Base-by-base conservation (phyloP, 495 filamentous ascomycete genomes). In the Annulohypoxylon stygium region DNA sequence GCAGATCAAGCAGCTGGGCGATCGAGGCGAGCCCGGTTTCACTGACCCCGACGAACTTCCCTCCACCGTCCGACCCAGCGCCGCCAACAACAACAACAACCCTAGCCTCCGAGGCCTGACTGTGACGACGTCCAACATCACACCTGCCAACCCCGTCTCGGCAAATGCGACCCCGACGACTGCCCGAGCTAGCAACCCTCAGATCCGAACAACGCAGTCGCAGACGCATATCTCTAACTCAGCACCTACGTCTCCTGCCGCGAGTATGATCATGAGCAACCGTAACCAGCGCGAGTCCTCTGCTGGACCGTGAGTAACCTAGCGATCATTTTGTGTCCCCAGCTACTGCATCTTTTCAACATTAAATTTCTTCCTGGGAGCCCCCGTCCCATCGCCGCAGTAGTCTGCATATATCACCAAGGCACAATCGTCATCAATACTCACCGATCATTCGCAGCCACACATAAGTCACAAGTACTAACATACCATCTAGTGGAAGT, bases 1-100 rank as follows among this genome's bases (percentile, higher is more conserved):
- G 66, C 93, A 95, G 75, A 92, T 99, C 77, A 93, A 93, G 54
- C 88, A 91, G 71, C 85, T 98, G 33, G 88, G 91, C 76, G 93
- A 92, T 70, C 91, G 95, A 67, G 90, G 89, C 74, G 88, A 94
- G 55, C 84, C 82, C 47, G 84, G 84, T 59, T 92, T 98, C 79
- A 88, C 87, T 34, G 94, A 97, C 73, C 91, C 91, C 54, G 87
- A 91, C 67, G 84, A 86, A 71, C 84, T 96, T 20, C 93, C 95
- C 43, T 95, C 93, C 3, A 84, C 94, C n/a, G 85, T 95, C 63
- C 86, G 90, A 81, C 85, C 88, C 5, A 85, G 82, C 72, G 81
- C 83, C 50, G 83, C 84, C 41, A 86, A 86, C 73, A 78, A 76
- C 73, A 78, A 76, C 57, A 79, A 77, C 4, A 75, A 81, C 26